Evolutionary conservation across 1,284 basidiomycete species (phyloP).

Genomic region (Cutaneotrichosporon cutaneum): DNA sequence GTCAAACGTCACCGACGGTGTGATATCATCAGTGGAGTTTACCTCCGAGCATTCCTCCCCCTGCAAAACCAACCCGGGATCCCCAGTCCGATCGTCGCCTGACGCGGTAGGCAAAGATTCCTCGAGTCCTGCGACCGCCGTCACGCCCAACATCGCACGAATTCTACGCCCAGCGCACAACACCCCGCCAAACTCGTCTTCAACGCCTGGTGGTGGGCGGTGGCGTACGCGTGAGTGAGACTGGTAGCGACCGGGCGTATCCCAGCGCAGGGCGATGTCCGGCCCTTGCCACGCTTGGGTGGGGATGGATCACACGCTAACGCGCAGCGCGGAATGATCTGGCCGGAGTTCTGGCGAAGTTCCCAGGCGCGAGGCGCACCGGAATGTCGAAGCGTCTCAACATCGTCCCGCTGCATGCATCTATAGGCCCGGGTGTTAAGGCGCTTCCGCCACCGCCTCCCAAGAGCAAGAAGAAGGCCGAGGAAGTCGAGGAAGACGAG

Average conservation of each 20-base stretch:
- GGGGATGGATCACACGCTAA: conserved; percentile 5
- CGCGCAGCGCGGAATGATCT: conserved; percentile 47
- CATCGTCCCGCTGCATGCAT: conserved; percentile 46
- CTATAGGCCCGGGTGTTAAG: conserved; percentile 48
- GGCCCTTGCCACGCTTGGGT: background rate
- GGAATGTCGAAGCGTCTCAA: conserved; percentile 46
- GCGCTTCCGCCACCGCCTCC: conserved; percentile 47
- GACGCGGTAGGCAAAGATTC: background rate
- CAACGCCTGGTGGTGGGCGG: conserved; percentile 4
- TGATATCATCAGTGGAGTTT: background rate
- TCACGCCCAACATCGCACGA: background rate
- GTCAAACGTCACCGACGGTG: background rate
- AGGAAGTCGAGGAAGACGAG: conserved; percentile 43
- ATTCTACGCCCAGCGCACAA: background rate
- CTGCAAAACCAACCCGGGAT: background rate
- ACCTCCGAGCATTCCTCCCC: background rate
- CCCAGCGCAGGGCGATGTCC: background rate
- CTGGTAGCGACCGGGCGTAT: background rate
- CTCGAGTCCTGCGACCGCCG: background rate
- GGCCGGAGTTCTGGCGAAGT: conserved; percentile 41
- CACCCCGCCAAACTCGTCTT: background rate
- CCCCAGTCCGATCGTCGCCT: background rate
- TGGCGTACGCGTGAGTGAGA: conserved; percentile 11
- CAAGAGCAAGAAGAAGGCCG: conserved; percentile 47
- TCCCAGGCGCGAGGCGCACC: conserved; percentile 38